Evolutionary conservation across 2,329 filamentous ascomycete species (phyloP).

Genomic region (Pseudopyricularia javanii): DNA sequence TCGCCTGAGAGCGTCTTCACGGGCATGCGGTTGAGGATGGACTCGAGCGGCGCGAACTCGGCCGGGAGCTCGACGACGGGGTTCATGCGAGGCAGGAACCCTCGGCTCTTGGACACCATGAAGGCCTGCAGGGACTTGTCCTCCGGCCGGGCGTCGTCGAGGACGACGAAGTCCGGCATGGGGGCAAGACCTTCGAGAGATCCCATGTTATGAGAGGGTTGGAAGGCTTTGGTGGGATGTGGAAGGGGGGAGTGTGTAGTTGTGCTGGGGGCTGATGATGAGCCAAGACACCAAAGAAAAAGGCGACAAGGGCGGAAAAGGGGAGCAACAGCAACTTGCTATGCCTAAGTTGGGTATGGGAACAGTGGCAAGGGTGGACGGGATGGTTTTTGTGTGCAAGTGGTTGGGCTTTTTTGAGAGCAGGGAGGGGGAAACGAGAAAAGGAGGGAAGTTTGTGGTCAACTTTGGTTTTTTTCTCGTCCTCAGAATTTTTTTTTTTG

Average conservation of each 20-base stretch:
- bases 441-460: too few species aligned
- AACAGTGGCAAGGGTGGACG: too few species aligned
- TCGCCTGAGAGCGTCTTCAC: slow-evolving; percentile 61
- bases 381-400: too few species aligned
- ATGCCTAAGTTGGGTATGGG: too few species aligned
- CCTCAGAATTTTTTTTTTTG: too few species aligned
- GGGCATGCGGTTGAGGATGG: slow-evolving; percentile 64
- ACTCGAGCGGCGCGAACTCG: slow-evolving; percentile 62
- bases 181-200: slow-evolving; percentile 19
- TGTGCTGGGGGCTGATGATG: not conserved
- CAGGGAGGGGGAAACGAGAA: too few species aligned
- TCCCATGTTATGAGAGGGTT: slow-evolving; percentile 23
- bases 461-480: too few species aligned
- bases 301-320: too few species aligned
- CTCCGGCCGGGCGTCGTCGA: slow-evolving; percentile 48
- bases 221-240: too few species aligned
- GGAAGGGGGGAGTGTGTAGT: not conserved
- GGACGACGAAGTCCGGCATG: slow-evolving; percentile 38
- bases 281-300: too few species aligned
- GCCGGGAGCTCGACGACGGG: slow-evolving; percentile 52
- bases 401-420: too few species aligned
- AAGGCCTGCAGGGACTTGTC: slow-evolving; percentile 58
- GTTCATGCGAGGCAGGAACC: slow-evolving; percentile 60
- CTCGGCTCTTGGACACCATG: slow-evolving; percentile 65
- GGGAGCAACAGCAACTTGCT: too few species aligned